These are phyloP conservation scores for Ophiorrhiza pumila DNA, from an alignment of 257 asterid genomes.

Conservation along the genomic window DNA sequence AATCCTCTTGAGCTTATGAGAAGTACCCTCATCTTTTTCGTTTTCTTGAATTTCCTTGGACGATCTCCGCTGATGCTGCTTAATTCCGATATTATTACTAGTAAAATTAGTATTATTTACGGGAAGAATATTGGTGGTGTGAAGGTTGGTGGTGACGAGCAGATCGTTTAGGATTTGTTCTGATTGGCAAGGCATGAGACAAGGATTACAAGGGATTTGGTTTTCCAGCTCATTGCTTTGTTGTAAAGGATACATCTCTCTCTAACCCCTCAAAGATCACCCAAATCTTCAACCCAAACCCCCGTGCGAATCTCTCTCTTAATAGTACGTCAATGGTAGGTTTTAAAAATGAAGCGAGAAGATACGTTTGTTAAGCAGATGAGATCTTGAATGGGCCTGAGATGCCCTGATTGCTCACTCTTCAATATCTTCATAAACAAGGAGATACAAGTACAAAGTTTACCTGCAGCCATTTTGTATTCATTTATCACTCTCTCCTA, in stretches of 20 bases:
- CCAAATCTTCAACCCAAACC: conserved; percentile 6
- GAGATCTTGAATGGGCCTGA: conserved; percentile 13
- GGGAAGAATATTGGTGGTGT: background rate
- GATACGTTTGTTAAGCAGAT: conserved; percentile 17
- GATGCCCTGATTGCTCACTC: background rate
- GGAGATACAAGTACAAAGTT: background rate
- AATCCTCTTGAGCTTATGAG: conserved; percentile 15
- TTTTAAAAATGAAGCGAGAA: background rate
- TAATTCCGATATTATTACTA: background rate
- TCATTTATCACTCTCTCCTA: too few species aligned
- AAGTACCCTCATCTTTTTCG: background rate
- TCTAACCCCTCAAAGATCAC: background rate
- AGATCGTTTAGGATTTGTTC: conserved; percentile 15
- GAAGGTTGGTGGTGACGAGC: background rate
- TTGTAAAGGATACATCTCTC: conserved; percentile 20
- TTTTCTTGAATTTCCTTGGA: background rate
- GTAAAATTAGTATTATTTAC: background rate
- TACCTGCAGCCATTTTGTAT: too few species aligned
- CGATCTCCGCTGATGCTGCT: background rate
- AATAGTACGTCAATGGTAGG: background rate
- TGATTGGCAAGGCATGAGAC: background rate
- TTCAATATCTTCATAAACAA: conserved; percentile 2
- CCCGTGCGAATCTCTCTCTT: background rate
- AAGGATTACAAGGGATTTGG: conserved; percentile 6
- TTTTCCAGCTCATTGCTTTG: conserved; percentile 15